phyloP scores from a whole-genome alignment of 495 filamentous ascomycete species.

The Aspergillus sparsus region DNA sequence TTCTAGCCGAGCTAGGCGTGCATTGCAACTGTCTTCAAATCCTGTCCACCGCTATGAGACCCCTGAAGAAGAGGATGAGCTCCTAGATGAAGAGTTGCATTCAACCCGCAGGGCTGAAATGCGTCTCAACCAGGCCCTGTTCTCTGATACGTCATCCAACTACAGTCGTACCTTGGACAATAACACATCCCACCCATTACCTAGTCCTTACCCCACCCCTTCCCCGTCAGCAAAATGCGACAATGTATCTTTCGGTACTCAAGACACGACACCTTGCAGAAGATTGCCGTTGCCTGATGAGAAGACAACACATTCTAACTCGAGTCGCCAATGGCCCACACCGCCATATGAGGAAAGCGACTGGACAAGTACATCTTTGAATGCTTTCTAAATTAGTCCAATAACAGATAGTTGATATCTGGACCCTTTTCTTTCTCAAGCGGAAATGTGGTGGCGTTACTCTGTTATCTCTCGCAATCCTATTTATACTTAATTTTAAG shows the following conservation, averaged over 20 bases:
- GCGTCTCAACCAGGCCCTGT: conserved; percentile 53
- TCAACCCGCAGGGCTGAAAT: conserved; percentile 59
- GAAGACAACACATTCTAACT: conserved; percentile 57
- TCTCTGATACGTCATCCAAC: conserved; percentile 40
- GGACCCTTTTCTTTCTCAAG: conserved; percentile 15
- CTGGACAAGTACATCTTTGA: conserved; percentile 79
- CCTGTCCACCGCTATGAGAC: conserved; percentile 83
- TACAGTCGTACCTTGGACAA: conserved; percentile 52
- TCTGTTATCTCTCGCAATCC: conserved; percentile 22
- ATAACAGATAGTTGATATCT: conserved; percentile 43
- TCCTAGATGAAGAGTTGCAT: conserved; percentile 78
- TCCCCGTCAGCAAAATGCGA: conserved; percentile 85
- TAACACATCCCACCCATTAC: conserved; percentile 54
- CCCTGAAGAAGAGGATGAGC: conserved; percentile 94
- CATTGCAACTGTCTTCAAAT: conserved; percentile 72
- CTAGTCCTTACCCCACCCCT: conserved; percentile 88
- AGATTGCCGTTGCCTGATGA: conserved; percentile 59
- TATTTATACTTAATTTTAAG: conserved; percentile 26
- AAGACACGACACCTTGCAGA: conserved; percentile 48
- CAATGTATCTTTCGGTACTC: conserved; percentile 64
- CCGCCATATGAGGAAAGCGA: conserved; percentile 90
- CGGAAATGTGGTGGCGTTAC: conserved; percentile 10
- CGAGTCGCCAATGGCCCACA: conserved; percentile 84
- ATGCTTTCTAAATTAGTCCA: conserved; percentile 65
- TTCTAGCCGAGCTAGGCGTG: conserved; percentile 80